These are phyloP conservation scores for Graphilbum fragrans DNA, from an alignment of 2,329 filamentous ascomycete genomes.

Conservation along the genomic window DNA sequence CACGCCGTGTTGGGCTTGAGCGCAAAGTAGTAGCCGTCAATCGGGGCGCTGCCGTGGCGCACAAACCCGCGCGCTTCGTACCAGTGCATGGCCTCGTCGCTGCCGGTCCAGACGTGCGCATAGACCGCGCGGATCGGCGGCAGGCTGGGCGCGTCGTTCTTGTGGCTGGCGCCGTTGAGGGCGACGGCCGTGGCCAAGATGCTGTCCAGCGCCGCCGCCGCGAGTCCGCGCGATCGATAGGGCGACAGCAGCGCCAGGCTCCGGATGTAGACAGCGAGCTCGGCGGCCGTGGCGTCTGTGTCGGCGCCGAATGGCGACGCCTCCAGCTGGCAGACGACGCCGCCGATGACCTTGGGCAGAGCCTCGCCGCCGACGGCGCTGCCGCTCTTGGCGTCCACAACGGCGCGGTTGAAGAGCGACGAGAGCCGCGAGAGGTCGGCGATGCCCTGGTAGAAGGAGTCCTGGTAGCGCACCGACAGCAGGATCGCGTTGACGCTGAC, in stretches of 20 bases:
- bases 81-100: conserved; percentile 51
- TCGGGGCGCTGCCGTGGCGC: conserved; percentile 27
- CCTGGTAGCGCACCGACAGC: conserved; percentile 50
- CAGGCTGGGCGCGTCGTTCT: conserved; percentile 12
- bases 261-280: conserved; percentile 50
- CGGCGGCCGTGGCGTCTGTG: conserved; percentile 8
- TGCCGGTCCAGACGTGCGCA: conserved; percentile 58
- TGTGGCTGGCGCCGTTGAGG: conserved; percentile 11
- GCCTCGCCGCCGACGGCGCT: conserved; percentile 1
- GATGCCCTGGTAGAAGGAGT: conserved; percentile 48
- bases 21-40: conserved; percentile 49
- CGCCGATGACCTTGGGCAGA: conserved; percentile 43
- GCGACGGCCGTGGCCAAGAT: conserved; percentile 29
- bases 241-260: conserved; percentile 51
- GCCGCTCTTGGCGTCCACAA: conserved; percentile 31
- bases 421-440: conserved; percentile 34
- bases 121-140: conserved; percentile 31
- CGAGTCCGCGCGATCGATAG: conserved; percentile 48
- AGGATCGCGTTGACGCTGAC: conserved; percentile 54
- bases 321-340: conserved; percentile 51
- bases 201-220: conserved; percentile 42
- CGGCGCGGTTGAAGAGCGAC: conserved; percentile 43
- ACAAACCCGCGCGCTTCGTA: conserved; percentile 46
- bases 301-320: conserved; percentile 12
- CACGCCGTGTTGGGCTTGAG: conserved; percentile 50